A percentile compares a stretch with the other conserved stretches of the same genome.
phyloP scores from a whole-genome alignment of 169 alveolate species.

The Theileria orientalis region DNA sequence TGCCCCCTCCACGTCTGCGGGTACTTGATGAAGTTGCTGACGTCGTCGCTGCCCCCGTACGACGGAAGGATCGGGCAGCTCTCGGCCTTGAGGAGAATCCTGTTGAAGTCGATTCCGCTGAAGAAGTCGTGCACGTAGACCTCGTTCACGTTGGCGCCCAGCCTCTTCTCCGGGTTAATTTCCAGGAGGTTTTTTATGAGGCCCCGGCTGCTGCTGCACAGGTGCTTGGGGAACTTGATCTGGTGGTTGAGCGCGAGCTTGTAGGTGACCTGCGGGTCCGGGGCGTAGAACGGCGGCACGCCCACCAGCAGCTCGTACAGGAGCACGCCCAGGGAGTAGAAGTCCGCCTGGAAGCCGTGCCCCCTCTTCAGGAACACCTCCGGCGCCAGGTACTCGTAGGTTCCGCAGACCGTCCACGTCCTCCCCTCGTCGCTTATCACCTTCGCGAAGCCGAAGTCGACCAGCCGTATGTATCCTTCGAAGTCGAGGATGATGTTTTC shows the following conservation, averaged over 20 bases:
- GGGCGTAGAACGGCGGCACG: slow-evolving; percentile 80
- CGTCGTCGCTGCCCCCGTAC: slow-evolving; percentile 64
- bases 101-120: slow-evolving; percentile 77
- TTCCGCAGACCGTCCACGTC: slow-evolving; percentile 83
- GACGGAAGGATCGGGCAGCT: slow-evolving; percentile 79
- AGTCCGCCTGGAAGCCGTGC: slow-evolving; percentile 81
- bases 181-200: slow-evolving; percentile 76
- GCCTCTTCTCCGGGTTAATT: slow-evolving; percentile 79
- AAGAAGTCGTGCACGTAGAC: slow-evolving; percentile 82
- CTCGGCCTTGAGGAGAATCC: slow-evolving; percentile 51
- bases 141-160: slow-evolving; percentile 76
- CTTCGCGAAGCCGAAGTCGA: slow-evolving; percentile 83
- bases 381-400: slow-evolving; percentile 85
- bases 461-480: slow-evolving; percentile 76
- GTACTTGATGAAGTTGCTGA: slow-evolving; percentile 63
- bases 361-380: slow-evolving; percentile 80
- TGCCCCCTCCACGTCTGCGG: slow-evolving; percentile 52
- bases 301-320: slow-evolving; percentile 85
- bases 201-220: slow-evolving; percentile 68
- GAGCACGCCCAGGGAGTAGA: slow-evolving; percentile 83
- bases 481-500: slow-evolving; percentile 80
- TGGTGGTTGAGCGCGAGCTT: slow-evolving; percentile 71
- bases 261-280: slow-evolving; percentile 66
- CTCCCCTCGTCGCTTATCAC: slow-evolving; percentile 24
- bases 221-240: slow-evolving; percentile 60